A percentile compares a stretch with the other conserved stretches of the same genome.
Conservation (phyloP, 768 basidiomycete genomes). For the Suillus tomentosus region DNA sequence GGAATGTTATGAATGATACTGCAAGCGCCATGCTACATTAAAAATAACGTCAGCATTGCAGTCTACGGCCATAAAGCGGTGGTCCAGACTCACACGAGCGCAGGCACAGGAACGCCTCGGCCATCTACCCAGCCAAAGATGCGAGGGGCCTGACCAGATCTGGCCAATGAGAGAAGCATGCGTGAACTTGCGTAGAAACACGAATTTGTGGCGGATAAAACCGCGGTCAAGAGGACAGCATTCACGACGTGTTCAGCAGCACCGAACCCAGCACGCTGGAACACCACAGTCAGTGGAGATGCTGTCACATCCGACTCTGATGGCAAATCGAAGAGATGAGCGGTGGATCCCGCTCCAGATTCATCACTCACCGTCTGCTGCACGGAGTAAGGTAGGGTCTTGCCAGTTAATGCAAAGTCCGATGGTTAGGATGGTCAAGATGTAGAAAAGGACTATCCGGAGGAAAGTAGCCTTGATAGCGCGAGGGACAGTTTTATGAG, state of each 20-base stretch:
- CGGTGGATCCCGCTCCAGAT: background rate
- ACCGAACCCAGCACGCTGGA: slow-evolving; percentile 63
- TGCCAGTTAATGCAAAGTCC: slow-evolving; percentile 64
- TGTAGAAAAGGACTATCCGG: slow-evolving; percentile 65
- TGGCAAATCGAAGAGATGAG: background rate
- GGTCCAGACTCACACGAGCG: slow-evolving; percentile 46
- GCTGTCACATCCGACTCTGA: slow-evolving; percentile 52
- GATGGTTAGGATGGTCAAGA: slow-evolving; percentile 65
- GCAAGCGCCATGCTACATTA: slow-evolving; percentile 47
- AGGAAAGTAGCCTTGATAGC: slow-evolving; percentile 72
- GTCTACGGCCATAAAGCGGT: slow-evolving; percentile 22
- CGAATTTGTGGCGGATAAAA: slow-evolving; percentile 63
- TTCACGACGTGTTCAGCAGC: slow-evolving; percentile 65
- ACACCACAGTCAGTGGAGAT: slow-evolving; percentile 65
- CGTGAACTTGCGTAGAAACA: slow-evolving; percentile 69
- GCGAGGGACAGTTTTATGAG: slow-evolving; percentile 60
- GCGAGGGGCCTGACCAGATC: slow-evolving; percentile 62
- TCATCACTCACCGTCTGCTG: slow-evolving; percentile 41
- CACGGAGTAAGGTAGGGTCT: slow-evolving; percentile 52
- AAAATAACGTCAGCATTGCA: slow-evolving; percentile 24
- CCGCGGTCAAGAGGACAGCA: slow-evolving; percentile 65
- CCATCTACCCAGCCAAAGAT: slow-evolving; percentile 66
- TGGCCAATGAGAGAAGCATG: slow-evolving; percentile 62
- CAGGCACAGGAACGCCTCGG: slow-evolving; percentile 62
- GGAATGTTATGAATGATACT: slow-evolving; percentile 51